Evolutionary conservation across 176 grass and related monocot species (phyloP).

Genomic region (Dendrocalamus sinicus): DNA sequence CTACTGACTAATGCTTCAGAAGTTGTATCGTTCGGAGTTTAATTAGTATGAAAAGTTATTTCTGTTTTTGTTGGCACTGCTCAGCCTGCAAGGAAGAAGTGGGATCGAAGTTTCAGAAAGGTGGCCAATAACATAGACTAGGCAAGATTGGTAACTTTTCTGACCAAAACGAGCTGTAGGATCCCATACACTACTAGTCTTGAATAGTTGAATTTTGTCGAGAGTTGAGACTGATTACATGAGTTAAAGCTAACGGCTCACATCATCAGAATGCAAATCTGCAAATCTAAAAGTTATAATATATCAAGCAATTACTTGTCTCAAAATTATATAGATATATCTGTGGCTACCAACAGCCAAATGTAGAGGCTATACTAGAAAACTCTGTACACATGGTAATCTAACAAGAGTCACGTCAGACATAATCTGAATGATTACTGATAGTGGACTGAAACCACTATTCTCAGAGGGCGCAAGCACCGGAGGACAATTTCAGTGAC

Average conservation of each 20-base stretch:
- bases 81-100: too few species aligned
- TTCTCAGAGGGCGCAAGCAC: background rate
- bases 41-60: too few species aligned
- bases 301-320: background rate
- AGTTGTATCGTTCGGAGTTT: too few species aligned
- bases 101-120: too few species aligned
- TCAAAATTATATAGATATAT: constrained; percentile 26
- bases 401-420: background rate
- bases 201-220: background rate
- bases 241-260: background rate
- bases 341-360: background rate
- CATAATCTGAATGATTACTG: background rate
- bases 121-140: too few species aligned
- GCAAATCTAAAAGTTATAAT: background rate
- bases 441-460: background rate
- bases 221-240: background rate
- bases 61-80: too few species aligned
- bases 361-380: constrained; percentile 19
- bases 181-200: background rate
- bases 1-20: too few species aligned
- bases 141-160: too few species aligned
- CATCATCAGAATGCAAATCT: background rate
- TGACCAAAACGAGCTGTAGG: too few species aligned
- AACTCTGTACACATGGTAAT: constrained; percentile 21
- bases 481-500: background rate